phyloP scores from a whole-genome alignment of 2,329 filamentous ascomycete species.

The Xylariaceae sp. region DNA sequence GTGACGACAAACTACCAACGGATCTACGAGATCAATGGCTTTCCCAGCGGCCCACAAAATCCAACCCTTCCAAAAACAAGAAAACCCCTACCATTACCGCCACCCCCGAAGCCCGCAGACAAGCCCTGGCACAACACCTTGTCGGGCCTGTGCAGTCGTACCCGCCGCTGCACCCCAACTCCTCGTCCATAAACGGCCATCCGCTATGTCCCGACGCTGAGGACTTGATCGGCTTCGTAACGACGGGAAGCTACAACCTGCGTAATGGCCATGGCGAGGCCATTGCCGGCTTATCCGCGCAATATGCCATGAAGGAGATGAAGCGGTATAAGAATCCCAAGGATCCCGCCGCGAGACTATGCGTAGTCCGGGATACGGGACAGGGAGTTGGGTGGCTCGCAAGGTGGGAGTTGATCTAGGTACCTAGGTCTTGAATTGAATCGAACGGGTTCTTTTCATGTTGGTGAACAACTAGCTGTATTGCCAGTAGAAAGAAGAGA shows the following conservation, averaged over 20 bases:
- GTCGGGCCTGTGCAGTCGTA: conserved; percentile 45
- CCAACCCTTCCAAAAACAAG: conserved; percentile 33
- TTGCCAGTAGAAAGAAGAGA: too few species aligned
- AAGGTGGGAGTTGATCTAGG: conserved; percentile 70
- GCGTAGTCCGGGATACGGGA: conserved; percentile 83
- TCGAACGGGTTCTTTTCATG: neutral
- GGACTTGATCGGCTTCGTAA: conserved; percentile 90
- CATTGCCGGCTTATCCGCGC: conserved; percentile 72
- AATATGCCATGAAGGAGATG: conserved; percentile 58
- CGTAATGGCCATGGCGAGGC: conserved; percentile 77
- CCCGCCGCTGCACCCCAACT: conserved; percentile 47
- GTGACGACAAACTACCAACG: conserved; percentile 45
- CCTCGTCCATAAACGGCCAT: conserved; percentile 56
- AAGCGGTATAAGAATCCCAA: conserved; percentile 38
- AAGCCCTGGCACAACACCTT: conserved; percentile 56
- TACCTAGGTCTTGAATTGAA: neutral
- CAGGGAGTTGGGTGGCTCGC: conserved; percentile 80
- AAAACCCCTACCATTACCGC: neutral
- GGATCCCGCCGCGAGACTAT: conserved; percentile 61
- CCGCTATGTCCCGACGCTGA: conserved; percentile 73
- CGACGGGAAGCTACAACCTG: conserved; percentile 83
- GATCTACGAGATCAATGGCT: conserved; percentile 77
- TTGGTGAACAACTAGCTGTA: too few species aligned
- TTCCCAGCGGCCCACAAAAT: conserved; percentile 47
- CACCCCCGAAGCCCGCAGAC: conserved; percentile 48